These are phyloP conservation scores for Fremontodendron californicum DNA, from an alignment of 345 rosid genomes.

Conservation along the genomic window DNA sequence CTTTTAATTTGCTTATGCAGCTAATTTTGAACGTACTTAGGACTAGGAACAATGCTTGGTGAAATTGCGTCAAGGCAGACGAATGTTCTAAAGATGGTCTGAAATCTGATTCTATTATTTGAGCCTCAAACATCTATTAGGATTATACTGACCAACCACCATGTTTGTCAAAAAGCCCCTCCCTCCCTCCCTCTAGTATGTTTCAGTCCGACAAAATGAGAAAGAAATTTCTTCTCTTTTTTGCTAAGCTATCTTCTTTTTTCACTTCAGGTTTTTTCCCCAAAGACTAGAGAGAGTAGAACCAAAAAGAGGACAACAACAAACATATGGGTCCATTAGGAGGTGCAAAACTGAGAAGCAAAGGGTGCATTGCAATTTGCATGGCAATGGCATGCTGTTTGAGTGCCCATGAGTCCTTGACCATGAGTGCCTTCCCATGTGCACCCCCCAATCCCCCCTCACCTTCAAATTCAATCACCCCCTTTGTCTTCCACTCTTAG, in stretches of 20 bases:
- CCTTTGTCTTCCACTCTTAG: background rate
- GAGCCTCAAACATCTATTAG: too few species aligned
- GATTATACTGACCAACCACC: background rate
- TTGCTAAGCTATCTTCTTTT: background rate
- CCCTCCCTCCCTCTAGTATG: too few species aligned
- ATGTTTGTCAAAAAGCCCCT: background rate
- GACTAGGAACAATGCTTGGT: too few species aligned
- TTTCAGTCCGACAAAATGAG: background rate
- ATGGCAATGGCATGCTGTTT: conserved; percentile 31
- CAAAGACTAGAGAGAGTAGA: background rate
- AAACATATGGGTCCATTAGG: conserved; percentile 35
- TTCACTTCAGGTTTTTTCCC: too few species aligned
- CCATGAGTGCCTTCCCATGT: conserved; percentile 55
- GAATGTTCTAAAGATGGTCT: background rate
- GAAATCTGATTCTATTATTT: background rate
- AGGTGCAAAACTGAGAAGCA: conserved; percentile 41
- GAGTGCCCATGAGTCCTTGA: conserved; percentile 42
- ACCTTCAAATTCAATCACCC: background rate
- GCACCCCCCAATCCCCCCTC: conserved; percentile 29
- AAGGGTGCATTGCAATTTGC: conserved; percentile 23
- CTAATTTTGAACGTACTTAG: too few species aligned
- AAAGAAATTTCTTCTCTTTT: conserved; percentile 4
- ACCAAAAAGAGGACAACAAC: conserved; percentile 9
- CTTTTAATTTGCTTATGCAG: too few species aligned
- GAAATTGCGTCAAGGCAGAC: too few species aligned